These are phyloP conservation scores for Penicillium sp. DNA, from an alignment of 2,329 filamentous ascomycete species.

Conservation along the genomic window DNA sequence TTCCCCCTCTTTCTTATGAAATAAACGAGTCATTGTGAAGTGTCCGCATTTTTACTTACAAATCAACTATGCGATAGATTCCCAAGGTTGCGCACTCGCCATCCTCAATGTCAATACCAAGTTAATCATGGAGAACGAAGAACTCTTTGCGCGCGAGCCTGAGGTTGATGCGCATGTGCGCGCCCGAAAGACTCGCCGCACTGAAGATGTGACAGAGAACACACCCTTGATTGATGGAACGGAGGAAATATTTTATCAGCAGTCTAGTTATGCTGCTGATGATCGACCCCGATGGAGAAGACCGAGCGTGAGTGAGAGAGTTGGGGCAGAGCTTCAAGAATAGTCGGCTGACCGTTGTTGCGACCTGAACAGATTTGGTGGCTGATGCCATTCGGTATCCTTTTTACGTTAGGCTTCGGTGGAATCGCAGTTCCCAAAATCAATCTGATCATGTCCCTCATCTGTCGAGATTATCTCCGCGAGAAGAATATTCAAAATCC, in stretches of 20 bases:
- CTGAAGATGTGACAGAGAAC: constrained; percentile 2
- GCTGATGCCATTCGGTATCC: constrained; percentile 74
- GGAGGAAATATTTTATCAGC: background rate
- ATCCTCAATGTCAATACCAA: background rate
- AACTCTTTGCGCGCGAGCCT: constrained; percentile 32
- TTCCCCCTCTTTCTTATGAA: constrained; percentile 1
- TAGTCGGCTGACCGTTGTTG: constrained; percentile 8
- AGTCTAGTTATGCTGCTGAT: background rate
- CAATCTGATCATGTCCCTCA: constrained; percentile 78
- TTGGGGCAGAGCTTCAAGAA: background rate
- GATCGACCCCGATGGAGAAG: constrained; percentile 48
- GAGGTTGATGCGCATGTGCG: constrained; percentile 33
- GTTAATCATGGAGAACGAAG: constrained; percentile 35
- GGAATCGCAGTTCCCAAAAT: constrained; percentile 82
- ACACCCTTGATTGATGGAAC: background rate
- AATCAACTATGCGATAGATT: constrained; percentile 2
- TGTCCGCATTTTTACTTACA: constrained; percentile 1
- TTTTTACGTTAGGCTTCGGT: constrained; percentile 84
- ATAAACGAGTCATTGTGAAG: background rate
- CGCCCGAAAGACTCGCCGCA: constrained; percentile 10
- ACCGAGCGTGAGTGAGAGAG: constrained; percentile 47
- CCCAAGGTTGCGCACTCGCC: background rate
- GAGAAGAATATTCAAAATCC: constrained; percentile 63
- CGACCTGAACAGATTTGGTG: constrained; percentile 65
- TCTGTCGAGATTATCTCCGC: constrained; percentile 79